phyloP scores from a whole-genome alignment of 2,329 filamentous ascomycete genomes.

The Alternaria postmessia region DNA sequence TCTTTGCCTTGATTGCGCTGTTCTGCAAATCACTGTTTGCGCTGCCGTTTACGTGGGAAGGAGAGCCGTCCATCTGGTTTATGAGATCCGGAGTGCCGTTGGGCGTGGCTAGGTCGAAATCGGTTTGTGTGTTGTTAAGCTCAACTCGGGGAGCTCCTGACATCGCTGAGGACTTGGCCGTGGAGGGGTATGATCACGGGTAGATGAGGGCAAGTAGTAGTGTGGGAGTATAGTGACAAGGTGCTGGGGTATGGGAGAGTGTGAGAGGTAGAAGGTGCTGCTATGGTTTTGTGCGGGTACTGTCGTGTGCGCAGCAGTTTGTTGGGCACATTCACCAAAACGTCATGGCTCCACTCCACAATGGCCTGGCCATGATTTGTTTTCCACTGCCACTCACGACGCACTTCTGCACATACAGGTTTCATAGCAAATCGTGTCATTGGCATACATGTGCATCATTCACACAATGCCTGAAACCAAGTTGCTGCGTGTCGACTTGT shows the following conservation, averaged over 20 bases:
- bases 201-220: constrained; percentile 3
- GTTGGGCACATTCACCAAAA: constrained; percentile 17
- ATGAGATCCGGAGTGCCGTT: constrained; percentile 27
- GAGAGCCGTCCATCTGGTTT: constrained; percentile 25
- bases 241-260: constrained; percentile 6
- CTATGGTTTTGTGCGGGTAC: constrained; percentile 15
- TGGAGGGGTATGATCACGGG: constrained; percentile 3
- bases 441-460: constrained; percentile 8
- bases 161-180: constrained; percentile 25
- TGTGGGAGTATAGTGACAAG: background rate
- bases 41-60: constrained; percentile 32
- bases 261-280: constrained; percentile 4
- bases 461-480: background rate
- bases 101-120: constrained; percentile 40
- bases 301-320: constrained; percentile 30
- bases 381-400: constrained; percentile 15
- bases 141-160: constrained; percentile 45
- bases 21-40: constrained; percentile 27
- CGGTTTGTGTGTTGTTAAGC: constrained; percentile 36
- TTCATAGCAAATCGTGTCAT: constrained; percentile 24
- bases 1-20: constrained; percentile 45
- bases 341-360: constrained; percentile 18
- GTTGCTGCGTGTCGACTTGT: constrained; percentile 8
- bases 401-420: constrained; percentile 18
- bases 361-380: constrained; percentile 15